Evolutionary conservation across 2,329 filamentous ascomycete species (phyloP).

Genomic region (Aplosporella prunicola): DNA sequence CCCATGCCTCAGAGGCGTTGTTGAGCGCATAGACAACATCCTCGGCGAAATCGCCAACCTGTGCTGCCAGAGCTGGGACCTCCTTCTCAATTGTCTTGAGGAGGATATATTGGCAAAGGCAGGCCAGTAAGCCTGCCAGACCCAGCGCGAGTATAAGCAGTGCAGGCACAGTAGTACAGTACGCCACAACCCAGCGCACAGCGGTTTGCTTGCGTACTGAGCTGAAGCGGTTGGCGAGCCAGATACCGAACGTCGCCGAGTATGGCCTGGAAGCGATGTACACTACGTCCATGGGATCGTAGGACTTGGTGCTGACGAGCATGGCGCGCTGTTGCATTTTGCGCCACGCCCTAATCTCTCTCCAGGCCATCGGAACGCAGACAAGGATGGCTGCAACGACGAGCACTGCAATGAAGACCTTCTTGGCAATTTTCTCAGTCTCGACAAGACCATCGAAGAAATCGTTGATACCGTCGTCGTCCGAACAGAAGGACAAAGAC

Average conservation of each 20-base stretch:
- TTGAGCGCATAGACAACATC: constrained; percentile 65
- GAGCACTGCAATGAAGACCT: constrained; percentile 68
- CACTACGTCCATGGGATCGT: constrained; percentile 77
- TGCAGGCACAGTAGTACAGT: constrained; percentile 74
- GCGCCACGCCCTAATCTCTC: constrained; percentile 70
- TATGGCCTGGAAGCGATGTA: constrained; percentile 79
- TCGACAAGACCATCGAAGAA: constrained; percentile 71
- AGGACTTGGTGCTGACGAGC: constrained; percentile 54
- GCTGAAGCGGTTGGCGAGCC: constrained; percentile 55
- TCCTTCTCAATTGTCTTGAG: constrained; percentile 63
- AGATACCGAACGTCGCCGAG: constrained; percentile 63
- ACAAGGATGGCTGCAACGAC: constrained; percentile 60
- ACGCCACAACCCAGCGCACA: constrained; percentile 74
- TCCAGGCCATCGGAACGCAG: constrained; percentile 69
- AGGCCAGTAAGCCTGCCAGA: constrained; percentile 71
- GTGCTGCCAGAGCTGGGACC: constrained; percentile 61
- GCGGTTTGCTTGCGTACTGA: constrained; percentile 58
- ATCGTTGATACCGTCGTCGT: constrained; percentile 68
- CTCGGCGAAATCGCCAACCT: constrained; percentile 72
- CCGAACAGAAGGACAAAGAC: constrained; percentile 75
- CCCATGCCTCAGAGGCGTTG: constrained; percentile 67
- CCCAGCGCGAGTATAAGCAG: constrained; percentile 81
- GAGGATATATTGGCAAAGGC: constrained; percentile 73
- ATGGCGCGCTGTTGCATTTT: constrained; percentile 60
- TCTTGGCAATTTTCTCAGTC: constrained; percentile 58